Conservation (phyloP, 345 rosid genomes). For the Physaria fendleri region DNA sequence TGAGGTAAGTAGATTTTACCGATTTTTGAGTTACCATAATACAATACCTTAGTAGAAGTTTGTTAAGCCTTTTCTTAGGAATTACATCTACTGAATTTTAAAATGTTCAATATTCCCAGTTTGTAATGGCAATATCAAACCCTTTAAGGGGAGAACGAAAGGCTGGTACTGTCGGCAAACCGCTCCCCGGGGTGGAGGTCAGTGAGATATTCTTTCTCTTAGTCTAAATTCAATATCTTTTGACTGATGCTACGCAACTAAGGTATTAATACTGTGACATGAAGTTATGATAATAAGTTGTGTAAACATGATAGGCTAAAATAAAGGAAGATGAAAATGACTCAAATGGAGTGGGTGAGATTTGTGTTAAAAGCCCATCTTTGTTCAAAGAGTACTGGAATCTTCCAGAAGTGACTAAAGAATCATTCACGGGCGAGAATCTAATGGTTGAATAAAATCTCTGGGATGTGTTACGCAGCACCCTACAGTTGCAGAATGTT, state of each 20-base stretch:
- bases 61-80: not conserved
- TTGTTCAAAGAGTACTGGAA: constrained; percentile 94
- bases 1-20: constrained; percentile 45
- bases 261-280: not conserved
- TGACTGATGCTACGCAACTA: not conserved
- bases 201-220: constrained; percentile 13
- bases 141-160: constrained; percentile 70
- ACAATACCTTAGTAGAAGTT: not conserved
- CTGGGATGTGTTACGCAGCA: constrained; percentile 46
- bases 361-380: constrained; percentile 89
- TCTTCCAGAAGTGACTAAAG: constrained; percentile 85
- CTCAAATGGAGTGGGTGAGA: constrained; percentile 61
- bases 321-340: constrained; percentile 56
- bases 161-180: constrained; percentile 96
- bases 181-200: constrained; percentile 94
- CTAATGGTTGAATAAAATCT: not conserved
- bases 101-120: constrained; percentile 38
- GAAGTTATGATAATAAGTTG: not conserved
- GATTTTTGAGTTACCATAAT: constrained; percentile 1
- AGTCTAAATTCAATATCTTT: not conserved
- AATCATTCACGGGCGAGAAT: constrained; percentile 46
- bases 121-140: constrained; percentile 93
- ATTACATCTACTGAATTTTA: not conserved
- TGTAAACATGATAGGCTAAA: constrained; percentile 51
- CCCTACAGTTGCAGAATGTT: constrained; percentile 75